phyloP scores from a whole-genome alignment of 495 filamentous ascomycete genomes.

The Peziza echinospora region DNA sequence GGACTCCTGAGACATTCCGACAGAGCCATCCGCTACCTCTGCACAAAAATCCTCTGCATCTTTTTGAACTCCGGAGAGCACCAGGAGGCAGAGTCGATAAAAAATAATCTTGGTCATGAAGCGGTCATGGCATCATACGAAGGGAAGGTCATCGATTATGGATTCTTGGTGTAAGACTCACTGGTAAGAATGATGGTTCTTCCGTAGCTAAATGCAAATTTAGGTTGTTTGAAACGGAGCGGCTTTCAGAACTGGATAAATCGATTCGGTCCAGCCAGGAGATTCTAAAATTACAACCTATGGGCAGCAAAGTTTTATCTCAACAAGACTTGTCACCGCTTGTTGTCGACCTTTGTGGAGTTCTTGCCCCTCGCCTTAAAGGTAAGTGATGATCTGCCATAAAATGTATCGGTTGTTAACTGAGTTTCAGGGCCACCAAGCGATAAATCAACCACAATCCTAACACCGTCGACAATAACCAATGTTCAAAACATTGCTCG shows the following conservation, averaged over 20 bases:
- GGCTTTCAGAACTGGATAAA: background rate
- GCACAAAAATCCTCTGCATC: constrained; percentile 54
- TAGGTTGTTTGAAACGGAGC: background rate
- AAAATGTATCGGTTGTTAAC: constrained; percentile 36
- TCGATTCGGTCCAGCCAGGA: no score
- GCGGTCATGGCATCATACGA: constrained; percentile 52
- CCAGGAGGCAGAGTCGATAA: constrained; percentile 47
- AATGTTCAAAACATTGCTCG: constrained; percentile 49
- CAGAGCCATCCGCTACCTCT: constrained; percentile 48
- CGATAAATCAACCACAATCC: constrained; percentile 35
- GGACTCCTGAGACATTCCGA: constrained; percentile 15
- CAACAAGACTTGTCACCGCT: constrained; percentile 26
- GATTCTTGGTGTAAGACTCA: constrained; percentile 34
- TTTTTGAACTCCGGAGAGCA: constrained; percentile 63
- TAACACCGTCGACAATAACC: constrained; percentile 43
- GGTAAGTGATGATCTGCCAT: no score
- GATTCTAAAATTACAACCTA: constrained; percentile 4
- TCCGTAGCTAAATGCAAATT: background rate
- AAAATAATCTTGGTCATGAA: constrained; percentile 36
- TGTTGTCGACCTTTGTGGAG: constrained; percentile 28
- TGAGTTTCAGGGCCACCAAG: constrained; percentile 31
- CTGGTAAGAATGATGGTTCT: no score
- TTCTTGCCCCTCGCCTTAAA: constrained; percentile 13
- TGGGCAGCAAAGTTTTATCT: background rate
- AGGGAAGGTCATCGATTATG: constrained; percentile 55